Evolutionary conservation across 2,329 filamentous ascomycete species (phyloP).

Genomic region (Cordyceps cateniannulata): DNA sequence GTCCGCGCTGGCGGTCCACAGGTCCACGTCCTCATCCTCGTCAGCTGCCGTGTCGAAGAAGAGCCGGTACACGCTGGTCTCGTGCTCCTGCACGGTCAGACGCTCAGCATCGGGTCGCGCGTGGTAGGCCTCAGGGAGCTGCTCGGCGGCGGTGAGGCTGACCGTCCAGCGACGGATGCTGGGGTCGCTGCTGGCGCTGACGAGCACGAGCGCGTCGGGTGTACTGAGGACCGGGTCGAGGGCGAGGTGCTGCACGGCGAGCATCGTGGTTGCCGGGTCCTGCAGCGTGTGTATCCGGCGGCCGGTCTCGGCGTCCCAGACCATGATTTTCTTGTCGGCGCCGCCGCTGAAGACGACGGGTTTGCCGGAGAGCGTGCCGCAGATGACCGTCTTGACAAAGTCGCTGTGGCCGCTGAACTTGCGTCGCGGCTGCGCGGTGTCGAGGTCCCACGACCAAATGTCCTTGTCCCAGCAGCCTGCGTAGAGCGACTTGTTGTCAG

Average conservation of each 20-base stretch:
- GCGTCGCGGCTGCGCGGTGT: constrained; percentile 45
- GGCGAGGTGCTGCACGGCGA: constrained; percentile 73
- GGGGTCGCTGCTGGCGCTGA: constrained; percentile 75
- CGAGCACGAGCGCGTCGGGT: constrained; percentile 48
- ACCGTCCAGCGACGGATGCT: constrained; percentile 75
- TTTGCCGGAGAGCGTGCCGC: constrained; percentile 52
- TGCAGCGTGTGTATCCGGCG: constrained; percentile 68
- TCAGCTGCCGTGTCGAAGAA: constrained; percentile 58
- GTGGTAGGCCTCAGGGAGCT: constrained; percentile 43
- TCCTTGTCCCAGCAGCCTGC: constrained; percentile 93
- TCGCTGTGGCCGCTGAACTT: constrained; percentile 74
- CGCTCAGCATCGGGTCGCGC: constrained; percentile 35
- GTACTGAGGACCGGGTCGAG: constrained; percentile 61
- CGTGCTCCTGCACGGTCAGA: constrained; percentile 66
- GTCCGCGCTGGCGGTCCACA: constrained; percentile 93
- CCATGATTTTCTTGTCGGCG: constrained; percentile 71
- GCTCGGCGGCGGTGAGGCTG: constrained; percentile 42
- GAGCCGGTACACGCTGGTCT: constrained; percentile 83
- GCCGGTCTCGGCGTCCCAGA: constrained; percentile 71
- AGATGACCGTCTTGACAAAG: constrained; percentile 80
- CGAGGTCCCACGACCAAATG: constrained; percentile 76
- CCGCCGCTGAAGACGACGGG: constrained; percentile 67
- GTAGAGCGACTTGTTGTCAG: constrained; percentile 56
- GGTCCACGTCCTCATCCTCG: constrained; percentile 56
- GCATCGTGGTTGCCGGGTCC: constrained; percentile 62